Conservation (phyloP, 768 basidiomycete species). For the Macrolepiota albuminosa region DNA sequence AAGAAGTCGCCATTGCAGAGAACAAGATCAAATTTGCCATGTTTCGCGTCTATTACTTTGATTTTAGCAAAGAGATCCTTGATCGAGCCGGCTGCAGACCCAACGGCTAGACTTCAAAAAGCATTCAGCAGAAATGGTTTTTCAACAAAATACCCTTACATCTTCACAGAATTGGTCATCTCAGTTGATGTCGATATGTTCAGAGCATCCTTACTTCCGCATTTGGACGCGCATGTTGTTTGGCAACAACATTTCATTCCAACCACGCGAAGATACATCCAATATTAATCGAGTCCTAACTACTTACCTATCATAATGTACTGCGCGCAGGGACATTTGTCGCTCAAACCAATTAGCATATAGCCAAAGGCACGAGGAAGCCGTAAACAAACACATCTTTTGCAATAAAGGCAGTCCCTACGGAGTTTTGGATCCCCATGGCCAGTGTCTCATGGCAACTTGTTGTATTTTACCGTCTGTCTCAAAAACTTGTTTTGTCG, state of each 20-base stretch:
- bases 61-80: constrained; percentile 76
- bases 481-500: not conserved
- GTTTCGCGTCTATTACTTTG: constrained; percentile 80
- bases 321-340: not conserved
- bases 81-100: constrained; percentile 74
- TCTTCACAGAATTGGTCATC: constrained; percentile 29
- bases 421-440: not conserved
- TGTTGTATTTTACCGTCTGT: not conserved
- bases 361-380: not conserved
- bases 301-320: too few species aligned
- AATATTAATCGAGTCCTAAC: too few species aligned
- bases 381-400: not conserved
- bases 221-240: constrained; percentile 4
- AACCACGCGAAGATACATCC: not conserved
- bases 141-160: constrained; percentile 21
- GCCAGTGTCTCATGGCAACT: not conserved
- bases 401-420: not conserved
- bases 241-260: constrained; percentile 3
- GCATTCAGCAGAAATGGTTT: constrained; percentile 1
- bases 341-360: not conserved
- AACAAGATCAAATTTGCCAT: constrained; percentile 87
- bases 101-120: constrained; percentile 61
- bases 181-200: not conserved
- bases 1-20: constrained; percentile 88
- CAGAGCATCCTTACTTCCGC: not conserved